Evolutionary conservation across 345 rosid species (phyloP).

Genomic region (Syzygium grande): DNA sequence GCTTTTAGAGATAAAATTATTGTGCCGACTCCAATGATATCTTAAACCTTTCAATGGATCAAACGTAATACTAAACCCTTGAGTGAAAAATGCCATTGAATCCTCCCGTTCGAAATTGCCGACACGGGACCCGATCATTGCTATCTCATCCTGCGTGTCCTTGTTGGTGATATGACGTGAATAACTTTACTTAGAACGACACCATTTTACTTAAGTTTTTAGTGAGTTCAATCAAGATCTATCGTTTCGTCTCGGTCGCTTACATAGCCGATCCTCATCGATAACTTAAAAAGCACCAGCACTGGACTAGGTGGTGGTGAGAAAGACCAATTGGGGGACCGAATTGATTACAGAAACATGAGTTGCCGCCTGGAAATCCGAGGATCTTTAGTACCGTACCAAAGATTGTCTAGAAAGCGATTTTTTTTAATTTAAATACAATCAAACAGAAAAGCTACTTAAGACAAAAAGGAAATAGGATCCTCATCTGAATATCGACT

Average conservation of each 20-base stretch:
- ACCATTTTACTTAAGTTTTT: background rate
- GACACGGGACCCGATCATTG: background rate
- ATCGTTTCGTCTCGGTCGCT: background rate
- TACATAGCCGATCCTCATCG: rapidly evolving
- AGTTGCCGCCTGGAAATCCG: too few relatives aligned
- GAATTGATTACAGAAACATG: too few relatives aligned
- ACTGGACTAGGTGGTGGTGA: too few relatives aligned
- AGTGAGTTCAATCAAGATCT: background rate
- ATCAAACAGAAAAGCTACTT: too few relatives aligned
- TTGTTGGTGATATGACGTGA: too few relatives aligned
- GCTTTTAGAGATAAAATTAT: background rate
- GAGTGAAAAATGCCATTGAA: background rate
- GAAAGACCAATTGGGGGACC: too few relatives aligned
- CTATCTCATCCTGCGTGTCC: background rate
- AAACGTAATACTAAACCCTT: background rate
- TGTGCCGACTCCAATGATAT: background rate
- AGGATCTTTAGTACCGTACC: too few relatives aligned
- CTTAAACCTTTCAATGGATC: background rate
- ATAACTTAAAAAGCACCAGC: background rate
- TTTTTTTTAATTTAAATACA: too few relatives aligned
- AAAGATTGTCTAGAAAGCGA: too few relatives aligned
- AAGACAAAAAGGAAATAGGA: too few relatives aligned
- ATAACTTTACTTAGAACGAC: too few relatives aligned
- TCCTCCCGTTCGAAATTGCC: background rate
- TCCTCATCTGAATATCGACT: too few relatives aligned